phyloP scores from a whole-genome alignment of 805 yeast genomes.

The Hanseniaspora taiwanica region DNA sequence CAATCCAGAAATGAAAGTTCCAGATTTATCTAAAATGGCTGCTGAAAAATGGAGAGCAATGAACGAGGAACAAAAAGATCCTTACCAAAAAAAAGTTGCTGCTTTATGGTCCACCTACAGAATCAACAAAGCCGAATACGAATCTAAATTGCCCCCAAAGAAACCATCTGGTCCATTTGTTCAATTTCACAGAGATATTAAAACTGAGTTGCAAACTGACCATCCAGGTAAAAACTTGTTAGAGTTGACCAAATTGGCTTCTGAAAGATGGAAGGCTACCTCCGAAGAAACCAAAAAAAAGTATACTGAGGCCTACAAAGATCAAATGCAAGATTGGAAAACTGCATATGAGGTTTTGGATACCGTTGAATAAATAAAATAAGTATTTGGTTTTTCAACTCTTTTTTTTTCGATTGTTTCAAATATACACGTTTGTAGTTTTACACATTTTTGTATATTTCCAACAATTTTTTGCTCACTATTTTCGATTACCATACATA shows the following conservation, averaged over 20 bases:
- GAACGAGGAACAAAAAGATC: constrained; percentile 59
- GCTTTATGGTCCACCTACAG: constrained; percentile 24
- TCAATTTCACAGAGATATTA: constrained; percentile 23
- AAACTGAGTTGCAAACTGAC: constrained; percentile 20
- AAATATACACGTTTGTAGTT: too few species aligned
- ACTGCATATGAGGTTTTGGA: constrained; percentile 9
- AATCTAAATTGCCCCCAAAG: constrained; percentile 25
- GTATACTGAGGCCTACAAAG: constrained; percentile 24
- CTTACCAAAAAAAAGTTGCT: constrained; percentile 49
- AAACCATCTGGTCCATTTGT: constrained; percentile 27
- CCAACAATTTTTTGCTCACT: too few species aligned
- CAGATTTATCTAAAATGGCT: constrained; percentile 43
- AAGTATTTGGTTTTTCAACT: constrained; percentile 2
- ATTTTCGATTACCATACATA: too few species aligned
- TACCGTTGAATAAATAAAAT: neutral
- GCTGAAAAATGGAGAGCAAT: constrained; percentile 89
- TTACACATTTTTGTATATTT: too few species aligned
- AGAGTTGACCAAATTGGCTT: constrained; percentile 22
- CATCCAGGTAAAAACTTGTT: constrained; percentile 21
- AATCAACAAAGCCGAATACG: constrained; percentile 23
- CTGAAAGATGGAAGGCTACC: constrained; percentile 9
- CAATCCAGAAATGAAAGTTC: constrained; percentile 25
- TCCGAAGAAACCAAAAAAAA: constrained; percentile 3
- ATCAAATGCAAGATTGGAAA: constrained; percentile 27
- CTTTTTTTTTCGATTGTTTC: too few species aligned